phyloP scores from a whole-genome alignment of 1,284 basidiomycete genomes.

The Pyrrhoderma noxium region DNA sequence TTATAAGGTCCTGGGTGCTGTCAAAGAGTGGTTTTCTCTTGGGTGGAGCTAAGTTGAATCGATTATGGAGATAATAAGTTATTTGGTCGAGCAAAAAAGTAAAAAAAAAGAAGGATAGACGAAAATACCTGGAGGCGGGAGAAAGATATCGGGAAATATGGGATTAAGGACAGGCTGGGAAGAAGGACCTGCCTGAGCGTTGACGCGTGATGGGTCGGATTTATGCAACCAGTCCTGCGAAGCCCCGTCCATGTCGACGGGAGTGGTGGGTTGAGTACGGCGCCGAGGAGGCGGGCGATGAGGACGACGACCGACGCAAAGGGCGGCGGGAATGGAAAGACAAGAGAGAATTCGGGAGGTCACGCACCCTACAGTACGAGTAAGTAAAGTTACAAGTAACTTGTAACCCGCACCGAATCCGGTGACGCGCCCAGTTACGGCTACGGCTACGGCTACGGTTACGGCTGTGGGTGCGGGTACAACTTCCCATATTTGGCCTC shows the following conservation, averaged over 20 bases:
- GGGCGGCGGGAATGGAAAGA: neutral
- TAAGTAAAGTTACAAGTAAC: too few relatives aligned
- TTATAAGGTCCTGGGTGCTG: slow-evolving; percentile 69
- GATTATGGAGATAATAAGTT: slow-evolving; percentile 7
- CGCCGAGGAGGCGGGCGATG: slow-evolving; percentile 1
- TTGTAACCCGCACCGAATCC: too few relatives aligned
- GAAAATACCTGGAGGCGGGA: slow-evolving; percentile 37
- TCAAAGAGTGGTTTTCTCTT: slow-evolving; percentile 42
- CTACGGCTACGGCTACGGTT: too few relatives aligned
- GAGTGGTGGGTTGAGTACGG: neutral
- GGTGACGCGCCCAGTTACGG: too few relatives aligned
- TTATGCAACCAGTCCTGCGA: neutral
- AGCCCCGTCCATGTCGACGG: slow-evolving; percentile 12
- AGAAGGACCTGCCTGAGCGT: slow-evolving; percentile 27
- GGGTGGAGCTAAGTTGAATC: slow-evolving; percentile 31
- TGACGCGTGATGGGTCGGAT: slow-evolving; percentile 16
- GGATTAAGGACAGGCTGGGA: slow-evolving; percentile 22
- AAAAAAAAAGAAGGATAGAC: slow-evolving; percentile 9
- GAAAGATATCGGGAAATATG: slow-evolving; percentile 24
- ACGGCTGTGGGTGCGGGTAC: too few relatives aligned
- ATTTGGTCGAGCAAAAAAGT: slow-evolving; percentile 14
- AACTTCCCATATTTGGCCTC: too few relatives aligned
- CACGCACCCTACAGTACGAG: too few relatives aligned
- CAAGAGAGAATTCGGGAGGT: too few relatives aligned
- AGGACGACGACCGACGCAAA: neutral